A percentile compares a stretch with the other conserved stretches of the same genome.
These are phyloP conservation scores for Aquilaria malaccensis DNA, from an alignment of 345 rosid species.

Conservation along the genomic window DNA sequence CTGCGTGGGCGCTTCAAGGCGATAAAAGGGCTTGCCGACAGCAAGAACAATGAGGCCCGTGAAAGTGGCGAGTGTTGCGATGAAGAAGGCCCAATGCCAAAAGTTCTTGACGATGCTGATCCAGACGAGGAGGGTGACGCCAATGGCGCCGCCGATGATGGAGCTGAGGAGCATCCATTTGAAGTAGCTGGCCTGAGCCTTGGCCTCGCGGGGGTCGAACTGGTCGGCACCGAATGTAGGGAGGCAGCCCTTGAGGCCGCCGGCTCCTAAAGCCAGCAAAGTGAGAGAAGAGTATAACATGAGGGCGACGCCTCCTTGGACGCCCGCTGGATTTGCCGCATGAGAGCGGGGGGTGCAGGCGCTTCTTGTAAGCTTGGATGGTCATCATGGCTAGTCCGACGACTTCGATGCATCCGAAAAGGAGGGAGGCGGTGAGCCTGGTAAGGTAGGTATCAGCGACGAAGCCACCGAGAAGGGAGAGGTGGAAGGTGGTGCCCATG, in stretches of 20 bases:
- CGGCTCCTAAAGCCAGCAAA: conserved; percentile 37
- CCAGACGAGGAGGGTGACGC: conserved; percentile 44
- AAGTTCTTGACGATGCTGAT: conserved; percentile 19
- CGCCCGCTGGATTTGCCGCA: conserved; percentile 33
- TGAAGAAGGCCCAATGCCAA: conserved; percentile 50
- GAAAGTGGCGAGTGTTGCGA: conserved; percentile 23
- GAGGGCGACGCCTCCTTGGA: conserved; percentile 27
- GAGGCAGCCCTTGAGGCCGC: conserved; percentile 37
- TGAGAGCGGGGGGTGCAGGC: conserved; percentile 26
- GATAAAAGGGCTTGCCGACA: conserved; percentile 39
- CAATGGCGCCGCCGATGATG: conserved; percentile 31
- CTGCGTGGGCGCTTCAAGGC: conserved; percentile 10
- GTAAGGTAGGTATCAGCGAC: conserved; percentile 44
- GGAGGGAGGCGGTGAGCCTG: conserved; percentile 25
- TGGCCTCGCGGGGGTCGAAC: conserved; percentile 36
- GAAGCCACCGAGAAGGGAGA: conserved; percentile 48
- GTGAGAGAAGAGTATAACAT: conserved; percentile 30
- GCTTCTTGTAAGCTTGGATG: conserved; percentile 33
- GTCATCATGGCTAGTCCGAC: conserved; percentile 37
- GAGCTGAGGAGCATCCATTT: conserved; percentile 26
- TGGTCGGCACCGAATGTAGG: conserved; percentile 53
- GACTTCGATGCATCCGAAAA: conserved; percentile 39
- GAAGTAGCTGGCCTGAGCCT: conserved; percentile 37
- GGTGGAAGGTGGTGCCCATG: conserved; percentile 49
- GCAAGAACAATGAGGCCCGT: conserved; percentile 29